Evolutionary conservation across 805 yeast species (phyloP), one percentile per base, ranked within the genome.

Genomic region (Schwanniomyces polymorphus): DNA sequence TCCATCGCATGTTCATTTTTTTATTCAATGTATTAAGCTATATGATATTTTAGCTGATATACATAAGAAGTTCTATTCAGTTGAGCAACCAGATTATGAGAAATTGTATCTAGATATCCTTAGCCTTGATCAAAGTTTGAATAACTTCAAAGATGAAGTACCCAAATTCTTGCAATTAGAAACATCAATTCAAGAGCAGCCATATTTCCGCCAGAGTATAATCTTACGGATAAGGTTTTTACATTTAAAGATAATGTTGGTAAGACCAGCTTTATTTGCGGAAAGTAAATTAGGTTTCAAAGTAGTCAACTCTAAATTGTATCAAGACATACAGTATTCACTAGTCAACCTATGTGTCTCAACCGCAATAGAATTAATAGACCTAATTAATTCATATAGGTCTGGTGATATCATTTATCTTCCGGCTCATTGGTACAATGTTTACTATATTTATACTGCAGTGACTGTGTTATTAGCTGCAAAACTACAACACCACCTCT

Each of bases 401-500:
- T 42, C 51, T n/a, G 46, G 41, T 18, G 51, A 48, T 25, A 45
- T 48, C 5, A 31, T 41, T 2, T 44, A 40, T 14, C 45, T 58
- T 3, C 62, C 64, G 5, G 55, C 55, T 18, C 46, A 49, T 44
- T 59, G 64, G 64, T 56, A 55, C 39, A 49, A 48, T 38, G 49
- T 60, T 2, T 59, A 49, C 34, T 59, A 59, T 39, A 37, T 54
- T 11, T 59, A 59, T 42, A 51, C 60, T 11, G 52, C 63, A 3
- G 59, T 51, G 10, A 48, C 54, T 16, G 58, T 59, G 4, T 21
- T 59, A 25, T 43, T 59, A 26, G 58, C 62, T 3, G 59, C 59
- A 14, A 58, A 53, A 43, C 51, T 59, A 4, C 53, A 51, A 18
- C 61, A 61, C 6, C 14, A 42, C 5, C 43, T 59, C 16, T 56